Base-by-base conservation (phyloP, 345 rosid genomes). In the Brassica nigra region DNA sequence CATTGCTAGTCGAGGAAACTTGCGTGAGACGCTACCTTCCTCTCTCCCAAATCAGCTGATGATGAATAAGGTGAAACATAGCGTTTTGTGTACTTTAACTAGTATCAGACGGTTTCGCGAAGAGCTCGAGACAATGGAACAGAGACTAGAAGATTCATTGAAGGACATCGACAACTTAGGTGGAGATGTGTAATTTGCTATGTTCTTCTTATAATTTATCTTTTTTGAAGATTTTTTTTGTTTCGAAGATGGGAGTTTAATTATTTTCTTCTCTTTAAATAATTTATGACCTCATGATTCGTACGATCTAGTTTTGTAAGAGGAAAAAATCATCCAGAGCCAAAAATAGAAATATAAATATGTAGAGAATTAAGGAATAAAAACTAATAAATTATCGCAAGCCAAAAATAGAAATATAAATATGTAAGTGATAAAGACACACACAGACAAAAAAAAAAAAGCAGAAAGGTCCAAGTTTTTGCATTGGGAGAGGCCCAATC, bases 401-500 rank as follows among this genome's bases (percentile, higher is more conserved):
- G 69, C 69, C 44, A 73, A 62, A 63, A 74, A 66, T 20, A 59
- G 52, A 12, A 65, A 23, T 20, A 65, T 52, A 14, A 5, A n/a
- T n/a, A 14, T 33, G 6, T 14, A 49, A 18, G 2, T 2, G 61
- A 55, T 18, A 55, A 55, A 18, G 62, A 57, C 29, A 64, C 44
- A 58, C 10, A 15, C 10, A 54, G 27, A 27, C 0, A 33, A 8
- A 16, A 57, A 20, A 20, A 16, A 12, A 59, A 61, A 58, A 20
- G 30, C 49, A 2, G 9, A 3, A 77, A 49, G 31, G 55, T 62
- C 76, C 65, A 77, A 70, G 2, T 29, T 44, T 61, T 44, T 61
- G 16, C 12, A 68, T 14, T 18, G 74, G 23, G 20, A 54, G n/a
- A 71, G 76, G 81, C 76, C 81, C 81, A 71, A 77, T 54, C 76